Evolutionary conservation across 2,329 filamentous ascomycete genomes (phyloP), one percentile per base, ranked within the genome.

Genomic region (Magnaporthiopsis incrustans): DNA sequence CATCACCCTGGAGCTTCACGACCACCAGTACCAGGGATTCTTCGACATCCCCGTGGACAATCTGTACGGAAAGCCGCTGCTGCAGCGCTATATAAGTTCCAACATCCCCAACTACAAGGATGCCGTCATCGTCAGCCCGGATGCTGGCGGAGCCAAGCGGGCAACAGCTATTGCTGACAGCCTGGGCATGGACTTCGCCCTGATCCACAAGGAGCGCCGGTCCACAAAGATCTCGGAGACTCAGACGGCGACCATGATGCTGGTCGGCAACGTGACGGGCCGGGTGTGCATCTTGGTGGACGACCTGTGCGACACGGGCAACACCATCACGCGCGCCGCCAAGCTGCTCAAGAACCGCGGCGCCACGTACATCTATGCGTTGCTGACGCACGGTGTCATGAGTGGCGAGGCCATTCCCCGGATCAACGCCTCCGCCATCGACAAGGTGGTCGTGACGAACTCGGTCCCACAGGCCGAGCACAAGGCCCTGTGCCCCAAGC

Each of bases 21-120:
- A 97, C 75, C 90, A 92, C 57, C 92, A 99, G 77, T 98, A 98
- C 73, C 95, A 99, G 77, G 95, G 95, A 63, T 99, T 97, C 82
- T 98, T 99, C 73, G 94, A 99, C 73, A 97, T 98, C 65, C 95
- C 95, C 2, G 95, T 99, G 64, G 95, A 99, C 79, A 99, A 99
- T 75, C 83, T 99, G 25, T 98, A 98, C 78, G 94, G 89, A 64
- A 87, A 90, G 70, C 88, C 90, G 61, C 79, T 93, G 62, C 80
- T 89, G 63, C 86, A 88, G 73, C 83, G 83, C 67, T 89, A 89
- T 72, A 89, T 89, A 70, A 88, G 92, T 73, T 87, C 90, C 72
- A 86, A 92, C 71, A 95, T 97, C 66, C 89, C 91, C 61, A 89
- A 93, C 73, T 93, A 88, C 77, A 89, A 88, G 75, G 86, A 94